Base-by-base conservation (phyloP, 441 rosid species). In the Aleurites moluccanus region DNA sequence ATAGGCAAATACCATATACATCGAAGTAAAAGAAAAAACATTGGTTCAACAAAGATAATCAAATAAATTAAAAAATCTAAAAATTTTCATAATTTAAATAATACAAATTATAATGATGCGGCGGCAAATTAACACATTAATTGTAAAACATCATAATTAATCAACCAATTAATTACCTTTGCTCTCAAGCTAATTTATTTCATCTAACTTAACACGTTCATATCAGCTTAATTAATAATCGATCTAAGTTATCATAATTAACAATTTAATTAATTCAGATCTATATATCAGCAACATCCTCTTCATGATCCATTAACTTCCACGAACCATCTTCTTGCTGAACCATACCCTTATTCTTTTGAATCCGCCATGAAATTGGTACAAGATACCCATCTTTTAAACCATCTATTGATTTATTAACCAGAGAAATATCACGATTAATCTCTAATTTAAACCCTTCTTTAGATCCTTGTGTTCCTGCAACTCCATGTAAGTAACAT, bases 321-420 rank as follows among this genome's bases (percentile, higher is more conserved):
- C 97, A 94, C 59, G 94, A 90, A 2, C 98, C 98, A 72, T 93
- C 91, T 0, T 60, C 76, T 70, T 80, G 85, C 67, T 89, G 96
- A 56, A 88, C 90, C 96, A 92, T 88, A 6, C 98, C 96, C 76
- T 88, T 92, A 44, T 92, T 91, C 81, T 80, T 80, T 21, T 76
- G 86, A 47, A 82, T 67, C 73, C 91, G 64, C 98, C 98, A 94
- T 0, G 85, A 59, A n/a, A 33, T 76, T 0, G 97, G 97, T 55
- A 94, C 85, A 49, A 87, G 78, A 66, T 72, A 85, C 70, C 87
- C 92, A 8, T 92, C 93, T 73, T 86, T 91, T 67, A 91, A 75
- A 1, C 74, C 82, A 73, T 92, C 95, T 4, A 78, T 64, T 2
- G 83, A 21, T 81, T 92, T 91, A 61, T 94, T 94, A 59, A 84